Percentiles rank a stretch among this genome's conserved stretches.
phyloP scores from a whole-genome alignment of 2,329 filamentous ascomycete species.

The Hymenoscyphus salicellus region DNA sequence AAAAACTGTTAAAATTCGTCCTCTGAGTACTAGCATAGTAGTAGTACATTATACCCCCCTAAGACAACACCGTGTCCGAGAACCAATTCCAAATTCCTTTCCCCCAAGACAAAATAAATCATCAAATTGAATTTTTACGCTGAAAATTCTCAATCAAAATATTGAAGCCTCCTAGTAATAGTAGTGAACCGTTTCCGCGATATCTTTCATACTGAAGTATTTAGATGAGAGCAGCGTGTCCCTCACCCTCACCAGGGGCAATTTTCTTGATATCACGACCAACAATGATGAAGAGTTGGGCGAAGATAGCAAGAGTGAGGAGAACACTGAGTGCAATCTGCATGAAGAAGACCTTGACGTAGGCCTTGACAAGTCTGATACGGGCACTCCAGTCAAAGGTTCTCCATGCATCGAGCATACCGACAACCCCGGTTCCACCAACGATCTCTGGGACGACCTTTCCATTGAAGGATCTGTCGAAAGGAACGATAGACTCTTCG shows the following conservation, averaged over 20 bases:
- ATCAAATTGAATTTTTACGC: background rate
- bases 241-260: background rate
- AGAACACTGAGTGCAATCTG: conserved; percentile 47
- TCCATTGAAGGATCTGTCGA: conserved; percentile 82
- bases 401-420: conserved; percentile 73
- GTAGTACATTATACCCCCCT: background rate
- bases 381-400: conserved; percentile 73
- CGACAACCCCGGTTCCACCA: conserved; percentile 68
- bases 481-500: conserved; percentile 80
- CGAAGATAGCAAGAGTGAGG: conserved; percentile 48
- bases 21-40: background rate
- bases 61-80: background rate
- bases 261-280: conserved; percentile 31
- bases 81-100: background rate
- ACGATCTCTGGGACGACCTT: conserved; percentile 71
- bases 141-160: background rate
- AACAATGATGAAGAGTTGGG: conserved; percentile 51
- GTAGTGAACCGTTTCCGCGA: background rate
- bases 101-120: background rate
- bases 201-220: background rate
- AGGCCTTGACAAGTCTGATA: conserved; percentile 69
- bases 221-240: background rate
- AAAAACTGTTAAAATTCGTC: background rate
- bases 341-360: conserved; percentile 66
- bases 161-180: background rate